Conservation (phyloP, 164 flowering plant species). For the Warburgia ugandensis region DNA sequence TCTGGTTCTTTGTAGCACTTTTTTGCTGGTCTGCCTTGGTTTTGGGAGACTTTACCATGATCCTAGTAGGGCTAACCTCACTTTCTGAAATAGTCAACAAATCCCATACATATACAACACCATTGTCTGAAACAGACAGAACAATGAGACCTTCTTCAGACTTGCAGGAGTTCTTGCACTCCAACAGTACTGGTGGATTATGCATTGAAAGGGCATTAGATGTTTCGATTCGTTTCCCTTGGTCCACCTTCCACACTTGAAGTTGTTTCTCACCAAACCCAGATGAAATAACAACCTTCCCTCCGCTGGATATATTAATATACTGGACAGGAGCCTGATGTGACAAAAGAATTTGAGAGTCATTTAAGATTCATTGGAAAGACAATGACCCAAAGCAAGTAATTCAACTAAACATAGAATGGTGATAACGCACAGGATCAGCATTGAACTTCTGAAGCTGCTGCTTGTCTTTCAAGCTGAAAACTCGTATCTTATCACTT, state of each 20-base stretch:
- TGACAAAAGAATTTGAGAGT: neutral
- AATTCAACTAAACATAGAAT: neutral
- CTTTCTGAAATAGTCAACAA: slow-evolving; percentile 18
- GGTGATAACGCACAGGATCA: slow-evolving; percentile 17
- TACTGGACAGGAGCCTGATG: slow-evolving; percentile 14
- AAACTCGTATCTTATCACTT: slow-evolving; percentile 18
- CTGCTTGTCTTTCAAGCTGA: slow-evolving; percentile 23
- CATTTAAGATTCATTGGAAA: neutral
- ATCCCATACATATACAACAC: slow-evolving; percentile 30
- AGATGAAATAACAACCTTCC: slow-evolving; percentile 25
- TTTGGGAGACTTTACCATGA: slow-evolving; percentile 18
- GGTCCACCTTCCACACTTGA: slow-evolving; percentile 30
- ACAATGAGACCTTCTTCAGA: slow-evolving; percentile 20
- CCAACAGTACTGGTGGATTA: slow-evolving; percentile 23
- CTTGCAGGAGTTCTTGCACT: slow-evolving; percentile 18
- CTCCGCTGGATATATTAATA: slow-evolving; percentile 27
- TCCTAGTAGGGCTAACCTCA: slow-evolving; percentile 23
- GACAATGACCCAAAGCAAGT: too few species aligned
- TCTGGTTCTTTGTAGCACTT: slow-evolving; percentile 19
- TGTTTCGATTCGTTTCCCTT: slow-evolving; percentile 5
- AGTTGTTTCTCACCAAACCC: slow-evolving; percentile 25
- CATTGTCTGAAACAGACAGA: slow-evolving; percentile 28
- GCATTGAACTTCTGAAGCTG: slow-evolving; percentile 21
- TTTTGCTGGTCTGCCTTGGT: slow-evolving; percentile 9
- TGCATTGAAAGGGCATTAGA: slow-evolving; percentile 24